phyloP scores from a whole-genome alignment of 768 basidiomycete genomes.

The Kwoniella sp. region DNA sequence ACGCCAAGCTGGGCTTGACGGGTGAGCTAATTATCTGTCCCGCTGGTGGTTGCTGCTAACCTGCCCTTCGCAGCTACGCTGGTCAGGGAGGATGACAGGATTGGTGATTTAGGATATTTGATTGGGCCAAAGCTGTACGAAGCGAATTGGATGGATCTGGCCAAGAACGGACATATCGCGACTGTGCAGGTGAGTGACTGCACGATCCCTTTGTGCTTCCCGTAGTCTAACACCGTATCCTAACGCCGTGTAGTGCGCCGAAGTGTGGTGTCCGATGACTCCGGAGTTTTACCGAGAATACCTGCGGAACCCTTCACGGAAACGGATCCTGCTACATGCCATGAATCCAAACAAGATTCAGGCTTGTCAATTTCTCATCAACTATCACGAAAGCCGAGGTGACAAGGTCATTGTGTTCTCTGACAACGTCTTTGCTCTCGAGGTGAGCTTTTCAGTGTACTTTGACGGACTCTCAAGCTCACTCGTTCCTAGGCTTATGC shows the following conservation, averaged over 20 bases:
- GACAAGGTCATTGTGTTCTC: slow-evolving; percentile 99
- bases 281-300: slow-evolving; percentile 99
- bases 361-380: slow-evolving; percentile 96
- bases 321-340: slow-evolving; percentile 93
- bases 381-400: slow-evolving; percentile 93
- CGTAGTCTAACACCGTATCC: too few relatives aligned
- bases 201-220: background rate
- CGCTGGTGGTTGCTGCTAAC: background rate
- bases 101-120: slow-evolving; percentile 96
- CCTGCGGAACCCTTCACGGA: slow-evolving; percentile 73
- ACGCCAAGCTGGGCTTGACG: slow-evolving; percentile 94
- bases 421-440: slow-evolving; percentile 93
- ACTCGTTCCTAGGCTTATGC: slow-evolving; percentile 60
- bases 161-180: slow-evolving; percentile 97
- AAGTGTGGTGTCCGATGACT: slow-evolving; percentile 99
- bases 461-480: background rate
- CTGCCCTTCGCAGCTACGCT: slow-evolving; percentile 66
- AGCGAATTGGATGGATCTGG: slow-evolving; percentile 99
- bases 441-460: slow-evolving; percentile 57
- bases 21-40: slow-evolving; percentile 56
- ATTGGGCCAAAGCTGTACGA: slow-evolving; percentile 99
- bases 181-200: slow-evolving; percentile 80
- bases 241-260: slow-evolving; percentile 91
- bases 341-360: slow-evolving; percentile 99
- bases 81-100: slow-evolving; percentile 98